Evolutionary conservation across 1,139 yeast genomes (phyloP).

Genomic region (Sugiyamaella novakii): DNA sequence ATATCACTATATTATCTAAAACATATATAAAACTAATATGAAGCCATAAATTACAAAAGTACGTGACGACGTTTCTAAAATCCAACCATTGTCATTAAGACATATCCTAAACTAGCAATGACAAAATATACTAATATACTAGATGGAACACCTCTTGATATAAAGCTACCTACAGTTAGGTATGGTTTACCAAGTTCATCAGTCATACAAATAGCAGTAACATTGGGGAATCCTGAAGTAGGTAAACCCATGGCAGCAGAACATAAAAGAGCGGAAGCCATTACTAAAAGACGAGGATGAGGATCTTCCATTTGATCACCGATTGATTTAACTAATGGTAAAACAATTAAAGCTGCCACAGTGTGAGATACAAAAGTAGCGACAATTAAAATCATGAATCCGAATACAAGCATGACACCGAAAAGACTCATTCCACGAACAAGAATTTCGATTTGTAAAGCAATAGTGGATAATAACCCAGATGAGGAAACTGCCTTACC

Average conservation of each 20-base stretch:
- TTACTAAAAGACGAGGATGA: conserved; percentile 71
- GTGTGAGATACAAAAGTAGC: conserved; percentile 97
- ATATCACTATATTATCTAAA: background rate
- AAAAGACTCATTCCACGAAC: conserved; percentile 63
- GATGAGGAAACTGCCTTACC: conserved; percentile 92
- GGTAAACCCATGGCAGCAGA: conserved; percentile 96
- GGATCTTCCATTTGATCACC: conserved; percentile 71
- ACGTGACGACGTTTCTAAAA: conserved; percentile 35
- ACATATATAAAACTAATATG: no score
- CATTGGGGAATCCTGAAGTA: conserved; percentile 95
- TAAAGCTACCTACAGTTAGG: conserved; percentile 77
- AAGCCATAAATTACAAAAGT: no score
- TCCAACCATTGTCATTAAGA: conserved; percentile 62
- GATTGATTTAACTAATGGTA: conserved; percentile 85
- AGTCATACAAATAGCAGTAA: conserved; percentile 88
- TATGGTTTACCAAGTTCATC: conserved; percentile 89
- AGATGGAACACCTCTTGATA: conserved; percentile 86
- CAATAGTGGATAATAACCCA: conserved; percentile 79
- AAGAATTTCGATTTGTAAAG: conserved; percentile 61
- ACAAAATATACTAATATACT: conserved; percentile 69
- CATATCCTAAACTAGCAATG: conserved; percentile 77
- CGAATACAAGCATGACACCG: conserved; percentile 72
- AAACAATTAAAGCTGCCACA: conserved; percentile 88
- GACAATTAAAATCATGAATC: conserved; percentile 71
- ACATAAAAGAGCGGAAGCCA: conserved; percentile 82